Conservation (phyloP, 2,329 filamentous ascomycete genomes). For the Diplocarpon rosae region DNA sequence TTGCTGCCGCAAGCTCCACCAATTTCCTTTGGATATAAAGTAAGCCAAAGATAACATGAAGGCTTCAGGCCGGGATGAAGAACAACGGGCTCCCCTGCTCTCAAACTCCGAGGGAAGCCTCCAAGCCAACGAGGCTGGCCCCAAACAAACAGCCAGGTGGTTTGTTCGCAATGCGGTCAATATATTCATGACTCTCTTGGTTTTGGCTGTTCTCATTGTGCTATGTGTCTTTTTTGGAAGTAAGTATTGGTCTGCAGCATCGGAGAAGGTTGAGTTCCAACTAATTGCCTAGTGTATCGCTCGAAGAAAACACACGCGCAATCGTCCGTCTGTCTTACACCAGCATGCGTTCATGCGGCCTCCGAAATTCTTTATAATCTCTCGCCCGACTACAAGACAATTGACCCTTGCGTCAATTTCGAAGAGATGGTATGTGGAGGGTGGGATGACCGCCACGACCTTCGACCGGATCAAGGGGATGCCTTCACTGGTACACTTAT, state of each 20-base stretch:
- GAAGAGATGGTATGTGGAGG: slow-evolving; percentile 57
- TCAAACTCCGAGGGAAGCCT: slow-evolving; percentile 6
- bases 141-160: slow-evolving; percentile 13
- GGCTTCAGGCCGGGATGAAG: slow-evolving; percentile 1
- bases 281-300: slow-evolving; percentile 13
- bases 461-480: slow-evolving; percentile 51
- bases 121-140: background rate
- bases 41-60: background rate
- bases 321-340: slow-evolving; percentile 38
- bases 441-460: slow-evolving; percentile 52
- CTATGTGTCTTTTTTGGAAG: slow-evolving; percentile 20
- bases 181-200: slow-evolving; percentile 18
- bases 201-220: slow-evolving; percentile 20
- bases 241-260: slow-evolving; percentile 5
- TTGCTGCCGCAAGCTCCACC: too few relatives aligned
- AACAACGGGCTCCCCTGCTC: slow-evolving; percentile 19
- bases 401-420: slow-evolving; percentile 61
- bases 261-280: background rate
- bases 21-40: too few relatives aligned
- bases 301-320: slow-evolving; percentile 9
- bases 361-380: slow-evolving; percentile 52
- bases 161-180: slow-evolving; percentile 17
- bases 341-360: slow-evolving; percentile 52
- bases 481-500: slow-evolving; percentile 51
- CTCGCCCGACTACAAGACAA: slow-evolving; percentile 46